Conservation (phyloP, 768 basidiomycete genomes). For the Rubroboletus satanas region DNA sequence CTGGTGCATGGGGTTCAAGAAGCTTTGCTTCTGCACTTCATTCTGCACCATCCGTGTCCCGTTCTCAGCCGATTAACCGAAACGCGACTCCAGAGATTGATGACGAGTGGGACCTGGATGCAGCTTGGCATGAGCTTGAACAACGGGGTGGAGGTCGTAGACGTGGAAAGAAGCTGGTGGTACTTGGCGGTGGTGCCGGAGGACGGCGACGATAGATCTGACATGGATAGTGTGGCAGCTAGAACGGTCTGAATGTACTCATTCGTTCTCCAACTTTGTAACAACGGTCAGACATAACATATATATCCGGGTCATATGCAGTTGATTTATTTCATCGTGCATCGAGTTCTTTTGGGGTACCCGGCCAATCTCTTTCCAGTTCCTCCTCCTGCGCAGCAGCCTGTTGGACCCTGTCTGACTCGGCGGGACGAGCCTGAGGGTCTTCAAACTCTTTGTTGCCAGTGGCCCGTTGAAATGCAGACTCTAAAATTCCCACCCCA, state of each 20-base stretch:
- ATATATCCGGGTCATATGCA: background rate
- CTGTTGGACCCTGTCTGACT: background rate
- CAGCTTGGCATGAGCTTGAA: conserved; percentile 80
- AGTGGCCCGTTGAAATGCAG: background rate
- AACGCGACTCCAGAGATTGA: conserved; percentile 28
- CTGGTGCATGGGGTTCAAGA: conserved; percentile 73
- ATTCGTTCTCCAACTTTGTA: conserved; percentile 12
- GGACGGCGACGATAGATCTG: conserved; percentile 41
- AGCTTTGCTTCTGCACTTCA: conserved; percentile 82
- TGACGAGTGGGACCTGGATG: conserved; percentile 77
- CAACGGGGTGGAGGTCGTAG: conserved; percentile 53
- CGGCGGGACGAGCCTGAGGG: background rate
- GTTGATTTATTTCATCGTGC: background rate
- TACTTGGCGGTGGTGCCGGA: conserved; percentile 62
- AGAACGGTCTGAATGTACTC: background rate
- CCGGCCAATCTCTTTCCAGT: background rate
- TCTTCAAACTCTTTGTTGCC: too few relatives aligned
- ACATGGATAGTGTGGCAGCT: background rate
- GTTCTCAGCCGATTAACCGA: conserved; percentile 35
- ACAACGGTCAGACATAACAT: conserved; percentile 5
- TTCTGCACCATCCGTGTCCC: conserved; percentile 45
- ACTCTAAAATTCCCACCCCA: background rate
- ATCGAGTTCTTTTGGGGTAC: background rate
- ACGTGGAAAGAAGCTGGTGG: conserved; percentile 60
- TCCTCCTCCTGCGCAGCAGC: too few relatives aligned